A percentile compares a stretch with the other conserved stretches of the same genome.
Conservation (phyloP, 768 basidiomycete genomes). For the Phylloporus arenicola region DNA sequence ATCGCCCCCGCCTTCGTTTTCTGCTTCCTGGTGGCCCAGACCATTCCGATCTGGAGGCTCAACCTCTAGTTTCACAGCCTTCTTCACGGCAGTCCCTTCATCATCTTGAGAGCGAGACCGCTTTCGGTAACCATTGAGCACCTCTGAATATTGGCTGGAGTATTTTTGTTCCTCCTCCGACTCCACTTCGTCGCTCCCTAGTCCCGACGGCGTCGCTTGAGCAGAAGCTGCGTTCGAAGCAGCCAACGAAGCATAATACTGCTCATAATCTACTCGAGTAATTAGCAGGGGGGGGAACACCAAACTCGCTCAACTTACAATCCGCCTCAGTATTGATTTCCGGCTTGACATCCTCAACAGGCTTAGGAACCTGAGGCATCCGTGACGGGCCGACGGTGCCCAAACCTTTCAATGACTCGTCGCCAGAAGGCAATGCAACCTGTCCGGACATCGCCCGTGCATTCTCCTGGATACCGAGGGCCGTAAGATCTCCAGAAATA, state of each 20-base stretch:
- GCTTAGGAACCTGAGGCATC: constrained; percentile 25
- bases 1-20: constrained; percentile 25
- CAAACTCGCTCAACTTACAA: constrained; percentile 41
- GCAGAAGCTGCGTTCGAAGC: constrained; percentile 56
- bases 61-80: constrained; percentile 40
- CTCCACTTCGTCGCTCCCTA: constrained; percentile 50
- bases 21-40: background rate
- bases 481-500: constrained; percentile 87
- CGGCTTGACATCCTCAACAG: constrained; percentile 39
- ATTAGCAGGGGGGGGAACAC: background rate
- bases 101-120: constrained; percentile 65
- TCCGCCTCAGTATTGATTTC: constrained; percentile 54
- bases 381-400: constrained; percentile 46
- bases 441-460: constrained; percentile 44
- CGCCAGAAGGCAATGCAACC: constrained; percentile 46
- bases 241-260: constrained; percentile 75
- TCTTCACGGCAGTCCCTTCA: constrained; percentile 37
- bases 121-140: constrained; percentile 68
- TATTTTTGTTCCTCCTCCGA: constrained; percentile 75
- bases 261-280: constrained; percentile 59
- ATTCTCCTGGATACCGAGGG: constrained; percentile 72
- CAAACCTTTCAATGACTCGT: constrained; percentile 67
- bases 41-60: constrained; percentile 22
- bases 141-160: constrained; percentile 59
- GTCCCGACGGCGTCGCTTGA: constrained; percentile 55